Base-by-base conservation (phyloP, 139 green algal species). In the Coelastrella sp. region DNA sequence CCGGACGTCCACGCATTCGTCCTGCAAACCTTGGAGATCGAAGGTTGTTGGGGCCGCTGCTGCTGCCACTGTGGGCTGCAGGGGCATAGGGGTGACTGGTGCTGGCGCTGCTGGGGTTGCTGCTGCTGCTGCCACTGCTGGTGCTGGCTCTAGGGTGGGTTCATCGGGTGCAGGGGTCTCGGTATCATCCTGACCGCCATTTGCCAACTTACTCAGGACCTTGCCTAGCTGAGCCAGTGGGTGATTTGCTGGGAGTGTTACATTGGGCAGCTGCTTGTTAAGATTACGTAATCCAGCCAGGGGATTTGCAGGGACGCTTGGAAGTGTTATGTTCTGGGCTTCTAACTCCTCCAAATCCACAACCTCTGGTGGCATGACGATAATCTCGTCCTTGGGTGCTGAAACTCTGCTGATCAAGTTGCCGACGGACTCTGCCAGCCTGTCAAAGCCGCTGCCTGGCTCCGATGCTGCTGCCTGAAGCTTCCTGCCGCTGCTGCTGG, bases 1-100 rank as follows among this genome's bases (percentile, higher is more conserved):
- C 3, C 17, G 64, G 11, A 91, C 71, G 2, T 91, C 88, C 32
- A 88, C 80, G 22, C 88, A 91, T 80, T 88, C 88, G 20, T 91
- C 77, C 68, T 87, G 78, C 79, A 91, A 57, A n/a, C 87, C 87
- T 32, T 86, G 19, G 3, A 91, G 79, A 5, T 80, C 47, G 14
- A 47, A 68, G 32, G 83, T 79, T 60, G 23, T 66, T 76, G 85
- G 71, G 16, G 85, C 10, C n/a, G 85, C 11, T 23, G 54, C 71
- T 68, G 85, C 85, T 71, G 85, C 68, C 1, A 81, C 71, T 20
- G 73, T 58, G 5, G 85, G 71, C 16, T 32, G 60, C 57, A 59
- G 32, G 7, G 85, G 73, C 73, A 82, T 73, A 14, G 19, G n/a
- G 32, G 32, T 47, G 32, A 47, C 32, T 11, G 83, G 19, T 5